Percentiles rank a stretch among this genome's conserved stretches.
phyloP scores from a whole-genome alignment of 1,284 basidiomycete species.

The Phaffia rhodozyma region DNA sequence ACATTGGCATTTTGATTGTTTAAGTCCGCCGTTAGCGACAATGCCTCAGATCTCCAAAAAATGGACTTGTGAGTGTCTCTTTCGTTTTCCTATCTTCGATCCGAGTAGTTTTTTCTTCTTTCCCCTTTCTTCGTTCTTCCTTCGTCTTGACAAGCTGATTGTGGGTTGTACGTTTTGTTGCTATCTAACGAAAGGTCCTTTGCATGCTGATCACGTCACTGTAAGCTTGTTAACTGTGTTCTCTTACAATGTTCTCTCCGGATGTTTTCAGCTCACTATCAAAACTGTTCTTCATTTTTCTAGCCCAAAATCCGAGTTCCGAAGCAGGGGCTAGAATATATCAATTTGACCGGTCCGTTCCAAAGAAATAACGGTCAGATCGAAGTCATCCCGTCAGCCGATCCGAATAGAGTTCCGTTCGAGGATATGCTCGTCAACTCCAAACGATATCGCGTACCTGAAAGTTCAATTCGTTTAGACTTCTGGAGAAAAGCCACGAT shows the following conservation, averaged over 20 bases:
- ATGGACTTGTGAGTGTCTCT: conserved; percentile 81
- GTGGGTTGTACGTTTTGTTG: conserved; percentile 39
- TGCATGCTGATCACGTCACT: conserved; percentile 15
- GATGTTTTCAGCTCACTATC: no score
- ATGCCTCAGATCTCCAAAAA: conserved; percentile 81
- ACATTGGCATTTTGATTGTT: conserved; percentile 95
- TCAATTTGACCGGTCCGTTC: conserved; percentile 56
- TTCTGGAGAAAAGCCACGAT: conserved; percentile 66
- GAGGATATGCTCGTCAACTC: conserved; percentile 43
- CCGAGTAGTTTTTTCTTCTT: no score
- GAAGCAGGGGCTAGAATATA: conserved; percentile 50
- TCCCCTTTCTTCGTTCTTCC: conserved; percentile 18
- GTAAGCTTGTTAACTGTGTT: not conserved
- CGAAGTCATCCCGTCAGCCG: conserved; percentile 61
- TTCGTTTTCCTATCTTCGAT: no score
- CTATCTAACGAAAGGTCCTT: no score
- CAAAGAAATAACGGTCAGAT: conserved; percentile 86
- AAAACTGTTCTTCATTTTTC: conserved; percentile 20
- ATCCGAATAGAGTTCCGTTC: conserved; percentile 32
- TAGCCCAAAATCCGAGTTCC: conserved; percentile 68
- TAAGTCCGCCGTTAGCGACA: conserved; percentile 73
- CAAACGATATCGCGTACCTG: conserved; percentile 83
- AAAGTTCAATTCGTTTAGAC: conserved; percentile 78
- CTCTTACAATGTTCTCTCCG: no score
- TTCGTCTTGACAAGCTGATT: not conserved